phyloP scores from a whole-genome alignment of 345 rosid species.

The Clausena lansium region DNA sequence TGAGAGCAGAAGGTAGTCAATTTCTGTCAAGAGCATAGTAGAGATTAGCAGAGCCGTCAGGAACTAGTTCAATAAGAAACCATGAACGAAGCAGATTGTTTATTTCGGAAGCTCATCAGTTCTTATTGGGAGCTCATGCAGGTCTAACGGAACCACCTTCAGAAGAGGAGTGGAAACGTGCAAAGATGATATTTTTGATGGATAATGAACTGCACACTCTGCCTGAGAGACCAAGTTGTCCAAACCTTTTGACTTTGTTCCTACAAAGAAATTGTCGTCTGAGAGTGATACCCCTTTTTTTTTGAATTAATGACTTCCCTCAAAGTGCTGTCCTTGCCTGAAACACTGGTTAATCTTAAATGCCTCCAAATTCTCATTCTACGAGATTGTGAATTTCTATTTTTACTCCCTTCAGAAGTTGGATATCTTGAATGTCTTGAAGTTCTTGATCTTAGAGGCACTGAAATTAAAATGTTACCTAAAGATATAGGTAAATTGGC shows the following conservation, averaged over 20 bases:
- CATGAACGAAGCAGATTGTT: background rate
- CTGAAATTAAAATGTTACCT: constrained; percentile 1
- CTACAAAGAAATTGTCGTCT: constrained; percentile 17
- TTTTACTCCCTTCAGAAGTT: constrained; percentile 7
- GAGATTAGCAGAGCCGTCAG: background rate
- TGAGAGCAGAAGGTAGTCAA: background rate
- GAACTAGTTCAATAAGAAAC: background rate
- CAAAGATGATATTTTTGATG: constrained; percentile 11
- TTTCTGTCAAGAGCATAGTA: constrained; percentile 1
- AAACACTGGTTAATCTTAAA: background rate
- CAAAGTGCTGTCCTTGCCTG: constrained; percentile 14
- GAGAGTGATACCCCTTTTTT: constrained; percentile 13
- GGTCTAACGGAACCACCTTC: constrained; percentile 8
- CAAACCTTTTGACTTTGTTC: background rate
- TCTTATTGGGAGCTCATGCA: constrained; percentile 1
- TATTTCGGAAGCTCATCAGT: background rate
- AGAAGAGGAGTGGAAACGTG: constrained; percentile 11
- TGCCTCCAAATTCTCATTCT: constrained; percentile 5
- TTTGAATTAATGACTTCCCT: constrained; percentile 15
- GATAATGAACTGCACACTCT: constrained; percentile 4
- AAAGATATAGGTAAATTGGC: background rate
- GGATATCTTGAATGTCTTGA: constrained; percentile 14
- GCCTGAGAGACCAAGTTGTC: constrained; percentile 15
- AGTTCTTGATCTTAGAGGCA: constrained; percentile 17
- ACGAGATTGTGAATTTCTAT: constrained; percentile 11